Conservation (phyloP, 495 filamentous ascomycete genomes). For the Chaetomium tenue region DNA sequence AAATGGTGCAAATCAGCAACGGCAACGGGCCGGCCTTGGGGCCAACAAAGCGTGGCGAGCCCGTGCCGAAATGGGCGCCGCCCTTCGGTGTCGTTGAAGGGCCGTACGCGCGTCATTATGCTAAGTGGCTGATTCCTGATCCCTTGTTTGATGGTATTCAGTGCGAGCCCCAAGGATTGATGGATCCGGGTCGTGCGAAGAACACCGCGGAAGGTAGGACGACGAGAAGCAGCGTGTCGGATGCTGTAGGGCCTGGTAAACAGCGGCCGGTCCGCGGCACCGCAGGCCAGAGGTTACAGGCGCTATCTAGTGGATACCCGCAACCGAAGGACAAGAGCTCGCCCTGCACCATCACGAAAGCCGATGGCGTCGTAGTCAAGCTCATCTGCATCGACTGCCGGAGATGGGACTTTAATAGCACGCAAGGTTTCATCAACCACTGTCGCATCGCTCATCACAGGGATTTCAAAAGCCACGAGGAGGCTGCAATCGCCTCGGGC, state of each 20-base stretch:
- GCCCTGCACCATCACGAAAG: constrained; percentile 53
- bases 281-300: constrained; percentile 61
- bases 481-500: constrained; percentile 85
- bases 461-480: constrained; percentile 91
- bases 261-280: constrained; percentile 62
- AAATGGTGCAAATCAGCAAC: constrained; percentile 62
- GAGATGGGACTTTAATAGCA: constrained; percentile 86
- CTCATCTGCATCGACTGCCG: constrained; percentile 87
- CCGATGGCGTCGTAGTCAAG: constrained; percentile 61
- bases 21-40: constrained; percentile 67
- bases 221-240: constrained; percentile 69
- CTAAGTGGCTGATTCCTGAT: constrained; percentile 89
- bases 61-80: constrained; percentile 64
- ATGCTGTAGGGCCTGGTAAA: constrained; percentile 53
- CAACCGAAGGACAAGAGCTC: constrained; percentile 63
- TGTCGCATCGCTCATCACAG: constrained; percentile 91
- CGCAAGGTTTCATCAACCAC: constrained; percentile 97
- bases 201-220: constrained; percentile 60
- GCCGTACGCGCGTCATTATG: constrained; percentile 90
- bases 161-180: constrained; percentile 37
- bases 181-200: constrained; percentile 43
- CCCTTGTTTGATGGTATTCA: constrained; percentile 74
- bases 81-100: constrained; percentile 89
- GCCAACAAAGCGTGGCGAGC: constrained; percentile 54
- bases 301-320: constrained; percentile 70